A percentile compares a stretch with the other conserved stretches of the same genome.
Evolutionary conservation across 2,329 filamentous ascomycete species (phyloP).

Genomic region (Aspergillus ibericus): DNA sequence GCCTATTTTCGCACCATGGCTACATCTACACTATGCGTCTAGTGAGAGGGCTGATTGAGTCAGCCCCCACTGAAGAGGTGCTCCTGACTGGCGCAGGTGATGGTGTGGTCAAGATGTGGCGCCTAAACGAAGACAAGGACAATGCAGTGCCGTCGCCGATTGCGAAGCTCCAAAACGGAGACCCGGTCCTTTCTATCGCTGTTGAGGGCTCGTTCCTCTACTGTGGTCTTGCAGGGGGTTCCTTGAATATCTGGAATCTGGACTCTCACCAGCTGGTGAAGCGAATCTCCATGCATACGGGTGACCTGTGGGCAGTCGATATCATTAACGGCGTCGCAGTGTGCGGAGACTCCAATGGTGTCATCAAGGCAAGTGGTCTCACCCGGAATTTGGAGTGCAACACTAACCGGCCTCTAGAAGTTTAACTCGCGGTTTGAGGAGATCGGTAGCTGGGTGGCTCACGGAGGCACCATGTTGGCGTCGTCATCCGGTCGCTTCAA

Average conservation of each 20-base stretch:
- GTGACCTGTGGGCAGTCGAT: conserved; percentile 82
- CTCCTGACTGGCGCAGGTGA: conserved; percentile 90
- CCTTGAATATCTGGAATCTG: conserved; percentile 94
- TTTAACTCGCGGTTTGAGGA: conserved; percentile 83
- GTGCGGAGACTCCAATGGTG: conserved; percentile 86
- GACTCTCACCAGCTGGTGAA: conserved; percentile 89
- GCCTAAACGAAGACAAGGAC: conserved; percentile 57
- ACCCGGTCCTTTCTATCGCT: conserved; percentile 72
- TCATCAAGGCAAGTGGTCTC: conserved; percentile 65
- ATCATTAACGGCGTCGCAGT: conserved; percentile 84
- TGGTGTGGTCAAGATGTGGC: conserved; percentile 93
- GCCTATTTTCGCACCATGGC: conserved; percentile 88
- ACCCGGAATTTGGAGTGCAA: neutral
- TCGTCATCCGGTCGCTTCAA: conserved; percentile 73
- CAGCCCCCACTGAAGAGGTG: conserved; percentile 67
- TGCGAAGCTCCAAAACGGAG: conserved; percentile 64
- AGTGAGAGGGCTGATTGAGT: conserved; percentile 69
- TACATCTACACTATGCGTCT: conserved; percentile 97
- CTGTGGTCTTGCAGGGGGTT: conserved; percentile 79
- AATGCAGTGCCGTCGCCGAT: conserved; percentile 68
- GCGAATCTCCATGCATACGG: conserved; percentile 76
- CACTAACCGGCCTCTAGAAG: conserved; percentile 48
- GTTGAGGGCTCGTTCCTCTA: conserved; percentile 92
- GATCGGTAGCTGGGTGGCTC: conserved; percentile 75
- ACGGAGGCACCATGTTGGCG: conserved; percentile 82